Evolutionary conservation across 1,284 basidiomycete species (phyloP), one percentile per base, ranked within the genome.

Genomic region (Irpex sp.): DNA sequence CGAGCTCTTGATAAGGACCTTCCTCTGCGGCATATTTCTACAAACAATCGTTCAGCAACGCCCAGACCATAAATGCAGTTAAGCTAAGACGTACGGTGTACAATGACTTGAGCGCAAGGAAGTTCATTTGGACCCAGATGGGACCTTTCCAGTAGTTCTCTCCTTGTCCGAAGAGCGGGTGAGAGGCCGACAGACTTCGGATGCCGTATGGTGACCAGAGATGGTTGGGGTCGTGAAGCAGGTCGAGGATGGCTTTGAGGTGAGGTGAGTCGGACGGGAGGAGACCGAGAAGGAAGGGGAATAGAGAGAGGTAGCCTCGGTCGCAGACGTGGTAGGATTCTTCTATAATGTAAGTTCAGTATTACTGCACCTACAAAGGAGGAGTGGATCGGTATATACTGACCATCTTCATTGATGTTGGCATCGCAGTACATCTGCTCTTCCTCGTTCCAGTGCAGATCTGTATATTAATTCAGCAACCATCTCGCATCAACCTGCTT

Each of bases 61-160:
- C 4, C 26, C 3, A 4, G 26, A 4, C 26, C 26, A 4, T 26
- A 26, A 26, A 26, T 4, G 3, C 26, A 3, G 26, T 26, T 26
- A 26, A 0, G 26, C 3, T 4, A 26, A 26, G 3, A 68, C 77
- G 62, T 54, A 92, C 93, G 75, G 88, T 89, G 73, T 93, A 81
- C 63, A 97, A 76, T 5, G 94, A 87, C 26, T 85, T 82, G 60
- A 98, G 78, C 17, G 88, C 87, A 67, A 98, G 83, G 73, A 95
- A 98, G 76, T 98, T 97, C 89, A 98, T 95, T 73, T 94, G 96
- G 36, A 97, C 85, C 96, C 96, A 98, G 61, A 98, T 91, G 2
- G 96, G 94, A 2, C 96, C 95, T 70, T 91, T 90, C 96, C 96
- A 98, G 76, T 98, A 98, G 76, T 97, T 93, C 74, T 98, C 96